Evolutionary conservation across 176 grass and related monocot species (phyloP), one percentile per base, ranked within the genome.

Genomic region (Ensete glaucum): DNA sequence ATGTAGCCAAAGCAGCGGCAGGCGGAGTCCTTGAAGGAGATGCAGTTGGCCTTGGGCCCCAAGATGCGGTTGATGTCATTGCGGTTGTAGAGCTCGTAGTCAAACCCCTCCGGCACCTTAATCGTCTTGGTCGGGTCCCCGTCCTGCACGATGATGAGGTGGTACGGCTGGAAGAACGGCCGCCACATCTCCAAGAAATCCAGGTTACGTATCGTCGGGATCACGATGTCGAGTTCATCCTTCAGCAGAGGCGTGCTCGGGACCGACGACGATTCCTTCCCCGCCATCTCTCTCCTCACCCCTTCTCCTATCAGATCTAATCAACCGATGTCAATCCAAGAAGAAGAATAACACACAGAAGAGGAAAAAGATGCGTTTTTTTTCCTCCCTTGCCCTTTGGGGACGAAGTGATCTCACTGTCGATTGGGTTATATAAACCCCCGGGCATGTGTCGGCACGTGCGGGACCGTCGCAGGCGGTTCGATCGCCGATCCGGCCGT

Each of bases 21-120:
- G 0, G 93, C 93, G 0, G 93, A 97, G 81, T 97, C 93, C 85
- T 97, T 97, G 87, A 90, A 92, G 73, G 93, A 97, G 87, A 97
- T 97, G 83, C 93, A 97, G 50, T 81, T 67, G 0, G 87, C 87
- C 90, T 85, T 97, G 87, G 93, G 93, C 0, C 93, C 93, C 12
- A 97, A 78, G 74, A 97, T 92, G 17, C 93, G 85, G 81, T 88
- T 90, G 89, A 97, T 85, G 78, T 97, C 93, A 71, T 88, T 88
- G 74, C 93, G 90, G 77, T 97, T 97, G 83, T 97, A 97, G 71
- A 97, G 89, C 73, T 97, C 93, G 81, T 90, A 97, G 93, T 97
- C 93, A 73, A 96, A 96, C 1, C 93, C 93, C 43, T 97, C 85
- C 26, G 93, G 93, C 0, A 97, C 90, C 15, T 82, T 68, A 76